These are phyloP conservation scores for Astragalus membranaceus DNA, from an alignment of 306 rosid species.

Conservation along the genomic window DNA sequence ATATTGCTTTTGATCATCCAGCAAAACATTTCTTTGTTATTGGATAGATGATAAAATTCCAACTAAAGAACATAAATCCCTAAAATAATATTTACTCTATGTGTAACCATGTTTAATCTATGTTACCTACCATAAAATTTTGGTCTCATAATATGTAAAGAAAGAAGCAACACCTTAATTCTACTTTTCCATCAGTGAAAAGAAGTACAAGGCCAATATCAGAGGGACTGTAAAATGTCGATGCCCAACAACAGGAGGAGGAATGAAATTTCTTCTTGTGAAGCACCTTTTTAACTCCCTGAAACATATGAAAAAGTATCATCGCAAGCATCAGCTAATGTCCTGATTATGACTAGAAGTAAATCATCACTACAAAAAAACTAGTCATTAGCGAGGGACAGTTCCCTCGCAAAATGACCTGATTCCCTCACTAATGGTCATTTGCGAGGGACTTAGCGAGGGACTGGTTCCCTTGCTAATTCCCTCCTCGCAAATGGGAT, in stretches of 20 bases:
- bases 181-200: constrained; percentile 62
- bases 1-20: constrained; percentile 2
- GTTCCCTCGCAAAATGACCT: no score
- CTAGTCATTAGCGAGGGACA: no score
- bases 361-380: no score
- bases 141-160: neutral
- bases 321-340: constrained; percentile 3
- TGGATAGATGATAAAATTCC: no score
- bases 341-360: neutral
- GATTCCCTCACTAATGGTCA: no score
- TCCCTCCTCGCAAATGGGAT: no score
- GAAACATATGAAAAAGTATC: constrained; percentile 10
- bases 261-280: constrained; percentile 79
- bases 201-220: constrained; percentile 61
- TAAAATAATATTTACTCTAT: no score
- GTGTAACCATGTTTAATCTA: neutral
- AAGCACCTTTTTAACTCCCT: constrained; percentile 91
- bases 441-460: no score
- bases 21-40: neutral
- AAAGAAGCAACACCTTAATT: constrained; percentile 56
- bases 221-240: constrained; percentile 48
- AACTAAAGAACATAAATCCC: no score
- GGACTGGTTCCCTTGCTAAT: no score
- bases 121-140: neutral
- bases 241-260: constrained; percentile 83